Evolutionary conservation across 2,329 filamentous ascomycete species (phyloP).

Genomic region (Penicillium capsulatum): DNA sequence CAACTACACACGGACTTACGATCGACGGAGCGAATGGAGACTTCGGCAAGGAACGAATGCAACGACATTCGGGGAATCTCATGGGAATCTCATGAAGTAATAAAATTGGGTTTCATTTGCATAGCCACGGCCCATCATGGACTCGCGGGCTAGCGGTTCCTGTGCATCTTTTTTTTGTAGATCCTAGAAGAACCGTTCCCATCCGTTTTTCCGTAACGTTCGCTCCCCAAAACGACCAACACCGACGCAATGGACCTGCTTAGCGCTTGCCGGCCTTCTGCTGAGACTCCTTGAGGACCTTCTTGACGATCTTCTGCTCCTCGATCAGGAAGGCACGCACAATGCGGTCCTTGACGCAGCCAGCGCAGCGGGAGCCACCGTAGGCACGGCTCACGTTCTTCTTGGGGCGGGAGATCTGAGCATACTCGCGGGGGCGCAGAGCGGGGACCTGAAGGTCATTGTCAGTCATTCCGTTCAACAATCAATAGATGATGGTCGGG

Average conservation of each 20-base stretch:
- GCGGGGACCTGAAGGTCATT: slow-evolving; percentile 67
- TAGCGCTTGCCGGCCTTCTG: slow-evolving; percentile 56
- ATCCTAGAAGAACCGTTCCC: slow-evolving; percentile 34
- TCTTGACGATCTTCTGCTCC: slow-evolving; percentile 99
- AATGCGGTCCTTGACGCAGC: slow-evolving; percentile 97
- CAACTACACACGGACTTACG: too few species aligned
- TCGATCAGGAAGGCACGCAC: slow-evolving; percentile 98
- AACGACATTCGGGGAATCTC: too few species aligned
- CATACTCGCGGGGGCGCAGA: slow-evolving; percentile 96
- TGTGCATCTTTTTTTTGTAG: slow-evolving; percentile 31
- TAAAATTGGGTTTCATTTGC: slow-evolving; percentile 33
- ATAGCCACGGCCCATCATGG: slow-evolving; percentile 29
- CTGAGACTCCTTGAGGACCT: slow-evolving; percentile 98
- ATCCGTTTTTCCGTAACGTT: slow-evolving; percentile 35
- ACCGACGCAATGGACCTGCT: slow-evolving; percentile 33
- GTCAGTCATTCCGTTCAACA: slow-evolving; percentile 15
- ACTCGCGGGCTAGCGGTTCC: slow-evolving; percentile 30
- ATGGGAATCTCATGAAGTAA: slow-evolving; percentile 29
- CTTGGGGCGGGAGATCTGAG: slow-evolving; percentile 94
- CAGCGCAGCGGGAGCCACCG: slow-evolving; percentile 95
- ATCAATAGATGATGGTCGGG: slow-evolving; percentile 3
- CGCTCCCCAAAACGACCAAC: slow-evolving; percentile 36
- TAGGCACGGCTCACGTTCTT: slow-evolving; percentile 99
- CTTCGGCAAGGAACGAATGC: too few species aligned
- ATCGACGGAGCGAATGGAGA: too few species aligned